Conservation (phyloP, 768 basidiomycete genomes). For the Pulveroboletus frians region DNA sequence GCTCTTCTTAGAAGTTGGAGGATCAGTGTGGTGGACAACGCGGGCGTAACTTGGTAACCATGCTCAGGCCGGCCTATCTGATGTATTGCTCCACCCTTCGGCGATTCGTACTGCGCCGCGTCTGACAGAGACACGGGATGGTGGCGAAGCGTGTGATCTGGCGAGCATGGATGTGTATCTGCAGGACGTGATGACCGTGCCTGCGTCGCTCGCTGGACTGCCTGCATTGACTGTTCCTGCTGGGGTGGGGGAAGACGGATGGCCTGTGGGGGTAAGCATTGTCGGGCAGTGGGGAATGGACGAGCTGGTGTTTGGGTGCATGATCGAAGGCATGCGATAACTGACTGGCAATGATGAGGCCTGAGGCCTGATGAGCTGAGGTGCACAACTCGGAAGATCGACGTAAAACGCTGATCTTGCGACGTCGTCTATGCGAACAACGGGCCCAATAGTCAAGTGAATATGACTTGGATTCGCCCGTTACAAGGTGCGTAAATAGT, state of each 20-base stretch:
- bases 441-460: too few relatives aligned
- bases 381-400: too few relatives aligned
- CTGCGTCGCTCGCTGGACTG: slow-evolving; percentile 85
- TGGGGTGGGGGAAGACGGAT: slow-evolving; percentile 47
- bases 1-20: too few relatives aligned
- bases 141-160: neutral
- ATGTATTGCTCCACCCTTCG: slow-evolving; percentile 77
- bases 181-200: slow-evolving; percentile 81
- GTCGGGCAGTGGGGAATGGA: slow-evolving; percentile 88
- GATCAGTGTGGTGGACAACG: too few relatives aligned
- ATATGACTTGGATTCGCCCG: too few relatives aligned
- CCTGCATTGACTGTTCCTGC: slow-evolving; percentile 76
- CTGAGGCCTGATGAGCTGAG: too few relatives aligned
- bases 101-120: slow-evolving; percentile 77
- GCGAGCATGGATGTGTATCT: slow-evolving; percentile 60
- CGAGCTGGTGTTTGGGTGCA: slow-evolving; percentile 49
- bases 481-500: too few relatives aligned
- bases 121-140: slow-evolving; percentile 27
- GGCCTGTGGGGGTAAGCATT: slow-evolving; percentile 81
- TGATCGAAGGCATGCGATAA: slow-evolving; percentile 33
- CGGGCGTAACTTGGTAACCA: too few relatives aligned
- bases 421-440: too few relatives aligned
- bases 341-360: neutral
- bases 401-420: too few relatives aligned
- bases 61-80: too few relatives aligned